Evolutionary conservation across 2,329 filamentous ascomycete genomes (phyloP).

Genomic region (Tolypocladium paradoxum): DNA sequence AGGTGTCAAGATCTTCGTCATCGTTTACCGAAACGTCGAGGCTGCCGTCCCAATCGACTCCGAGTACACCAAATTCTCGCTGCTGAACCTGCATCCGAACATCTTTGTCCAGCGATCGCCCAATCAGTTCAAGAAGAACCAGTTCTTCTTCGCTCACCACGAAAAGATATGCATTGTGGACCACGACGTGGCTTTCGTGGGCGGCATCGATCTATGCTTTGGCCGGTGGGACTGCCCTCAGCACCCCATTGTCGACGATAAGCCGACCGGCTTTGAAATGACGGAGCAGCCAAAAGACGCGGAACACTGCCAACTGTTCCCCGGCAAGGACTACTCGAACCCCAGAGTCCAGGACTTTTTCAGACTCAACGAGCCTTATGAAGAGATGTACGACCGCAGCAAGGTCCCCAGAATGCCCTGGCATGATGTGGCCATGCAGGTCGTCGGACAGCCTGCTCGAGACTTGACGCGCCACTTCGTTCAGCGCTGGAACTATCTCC

Average conservation of each 20-base stretch:
- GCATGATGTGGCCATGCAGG: constrained; percentile 97
- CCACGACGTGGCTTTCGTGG: constrained; percentile 89
- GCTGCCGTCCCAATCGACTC: constrained; percentile 96
- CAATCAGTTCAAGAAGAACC: constrained; percentile 97
- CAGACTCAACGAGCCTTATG: constrained; percentile 83
- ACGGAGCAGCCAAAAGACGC: constrained; percentile 68
- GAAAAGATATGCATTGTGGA: constrained; percentile 97
- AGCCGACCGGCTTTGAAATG: constrained; percentile 85
- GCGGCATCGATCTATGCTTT: constrained; percentile 93
- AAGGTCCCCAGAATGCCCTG: constrained; percentile 91
- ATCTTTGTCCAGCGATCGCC: constrained; percentile 93
- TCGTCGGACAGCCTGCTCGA: constrained; percentile 88
- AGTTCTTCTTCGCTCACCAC: constrained; percentile 98
- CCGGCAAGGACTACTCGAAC: constrained; percentile 97
- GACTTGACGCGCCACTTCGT: constrained; percentile 95
- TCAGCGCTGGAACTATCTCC: constrained; percentile 94
- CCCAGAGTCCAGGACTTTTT: constrained; percentile 93
- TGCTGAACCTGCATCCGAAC: constrained; percentile 91
- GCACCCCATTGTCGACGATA: constrained; percentile 84
- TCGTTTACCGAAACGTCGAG: constrained; percentile 96
- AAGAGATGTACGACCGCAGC: constrained; percentile 95
- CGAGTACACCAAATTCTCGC: constrained; percentile 92
- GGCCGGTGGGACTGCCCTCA: constrained; percentile 96
- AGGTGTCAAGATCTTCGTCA: constrained; percentile 95
- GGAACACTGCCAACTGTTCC: constrained; percentile 91